Conservation (phyloP, 495 filamentous ascomycete species). For the Xylaria grammica region DNA sequence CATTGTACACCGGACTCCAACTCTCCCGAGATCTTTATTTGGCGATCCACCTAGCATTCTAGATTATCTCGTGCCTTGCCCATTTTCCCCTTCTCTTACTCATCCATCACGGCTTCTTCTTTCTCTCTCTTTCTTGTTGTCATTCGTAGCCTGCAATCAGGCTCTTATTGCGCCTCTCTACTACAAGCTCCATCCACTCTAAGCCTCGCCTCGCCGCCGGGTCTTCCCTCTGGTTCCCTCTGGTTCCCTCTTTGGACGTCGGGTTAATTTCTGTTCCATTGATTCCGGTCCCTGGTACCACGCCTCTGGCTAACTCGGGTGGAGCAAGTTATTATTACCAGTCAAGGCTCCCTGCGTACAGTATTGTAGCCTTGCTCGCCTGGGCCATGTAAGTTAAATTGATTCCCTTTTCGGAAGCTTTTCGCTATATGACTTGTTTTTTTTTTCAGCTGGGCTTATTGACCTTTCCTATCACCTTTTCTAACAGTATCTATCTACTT, state of each 20-base stretch:
- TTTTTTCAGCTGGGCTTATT: not conserved
- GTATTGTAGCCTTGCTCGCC: conserved; percentile 12
- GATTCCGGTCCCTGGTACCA: conserved; percentile 1
- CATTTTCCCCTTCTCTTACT: not conserved
- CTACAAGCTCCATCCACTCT: not conserved
- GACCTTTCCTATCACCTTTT: not conserved
- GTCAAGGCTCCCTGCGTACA: conserved; percentile 14
- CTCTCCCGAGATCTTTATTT: not conserved
- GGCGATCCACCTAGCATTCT: not conserved
- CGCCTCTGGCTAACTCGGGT: conserved; percentile 8
- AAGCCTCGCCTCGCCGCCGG: conserved; percentile 19
- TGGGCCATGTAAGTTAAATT: not conserved
- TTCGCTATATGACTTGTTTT: not conserved
- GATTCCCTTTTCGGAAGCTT: not conserved
- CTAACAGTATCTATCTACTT: not conserved
- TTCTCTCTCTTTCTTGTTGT: not conserved
- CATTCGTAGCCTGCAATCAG: not conserved
- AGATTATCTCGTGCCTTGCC: not conserved
- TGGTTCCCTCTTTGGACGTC: conserved; percentile 11
- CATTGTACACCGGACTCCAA: not conserved
- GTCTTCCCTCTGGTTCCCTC: not conserved
- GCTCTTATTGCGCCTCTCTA: conserved; percentile 8
- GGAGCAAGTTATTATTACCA: conserved; percentile 19
- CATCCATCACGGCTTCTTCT: not conserved
- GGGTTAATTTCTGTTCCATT: conserved; percentile 9